These are phyloP conservation scores for Apiotrichum porosum DNA, from an alignment of 1,284 basidiomycete species.

Conservation along the genomic window DNA sequence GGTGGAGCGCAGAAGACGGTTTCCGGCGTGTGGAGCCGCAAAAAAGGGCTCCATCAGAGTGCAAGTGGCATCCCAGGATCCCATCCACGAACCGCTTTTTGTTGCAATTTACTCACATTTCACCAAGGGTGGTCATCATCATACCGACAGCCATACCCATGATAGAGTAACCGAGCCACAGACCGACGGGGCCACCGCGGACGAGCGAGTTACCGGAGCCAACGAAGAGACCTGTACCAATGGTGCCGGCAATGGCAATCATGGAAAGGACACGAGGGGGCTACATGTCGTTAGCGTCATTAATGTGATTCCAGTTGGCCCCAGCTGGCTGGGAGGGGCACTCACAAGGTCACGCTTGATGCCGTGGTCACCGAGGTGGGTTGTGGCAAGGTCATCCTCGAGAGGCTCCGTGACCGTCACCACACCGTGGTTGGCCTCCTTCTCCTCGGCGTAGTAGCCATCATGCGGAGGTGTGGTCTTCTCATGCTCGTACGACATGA, in stretches of 20 bases:
- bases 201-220: slow-evolving; percentile 47
- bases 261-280: slow-evolving; percentile 18
- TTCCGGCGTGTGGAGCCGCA: no score
- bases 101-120: slow-evolving; percentile 10
- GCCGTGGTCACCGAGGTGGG: background rate
- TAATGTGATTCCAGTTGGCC: no score
- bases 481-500: no score
- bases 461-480: no score
- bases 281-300: no score
- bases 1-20: no score
- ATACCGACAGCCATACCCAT: slow-evolving; percentile 15
- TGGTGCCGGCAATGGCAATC: slow-evolving; percentile 50
- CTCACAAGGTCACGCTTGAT: background rate
- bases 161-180: slow-evolving; percentile 26
- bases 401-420: no score
- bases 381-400: background rate
- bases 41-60: no score
- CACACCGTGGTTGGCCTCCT: background rate
- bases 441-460: no score
- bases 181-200: slow-evolving; percentile 49
- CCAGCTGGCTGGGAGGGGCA: background rate
- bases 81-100: no score
- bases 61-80: no score
- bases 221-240: slow-evolving; percentile 52
- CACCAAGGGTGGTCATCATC: slow-evolving; percentile 9